Evolutionary conservation across 2,329 filamentous ascomycete species (phyloP), one percentile per base, ranked within the genome.

Genomic region (Zasmidium citrigriseum): DNA sequence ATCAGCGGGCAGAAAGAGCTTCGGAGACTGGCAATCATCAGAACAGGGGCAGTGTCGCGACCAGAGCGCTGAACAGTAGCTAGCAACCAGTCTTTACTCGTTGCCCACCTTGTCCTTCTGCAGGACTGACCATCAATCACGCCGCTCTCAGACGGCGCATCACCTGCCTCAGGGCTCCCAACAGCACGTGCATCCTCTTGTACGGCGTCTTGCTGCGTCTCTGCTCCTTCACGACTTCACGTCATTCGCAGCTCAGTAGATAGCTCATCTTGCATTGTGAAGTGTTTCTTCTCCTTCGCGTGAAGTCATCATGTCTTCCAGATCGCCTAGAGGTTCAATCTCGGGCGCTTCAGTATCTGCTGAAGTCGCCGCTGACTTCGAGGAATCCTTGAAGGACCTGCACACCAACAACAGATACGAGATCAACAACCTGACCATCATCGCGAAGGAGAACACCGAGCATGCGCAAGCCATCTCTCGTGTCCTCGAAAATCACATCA

Each of bases 381-480:
- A 89, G 74, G 90, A 91, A 72, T 95, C 93, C 55, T 82, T 99
- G 73, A 90, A 96, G 78, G 93, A 97, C 76, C 83, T 99, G 70
- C 90, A 89, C 65, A 85, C 88, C 73, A 97, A 97, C 78, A 91
- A 91, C 77, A 89, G 92, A 72, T 91, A 91, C 77, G 93, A 98
- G 78, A 99, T 99, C 76, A 93, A 90, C 82, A 98, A 96, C 78
- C 79, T 99, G 78, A 99, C 95, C 62, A 87, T 96, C 75, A 98
- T 99, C 77, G 95, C 95, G 60, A 91, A 96, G 76, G 95, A 99
- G 77, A 96, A 96, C 71, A 97, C 93, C 65, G 92, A 96, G 77
- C 90, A 97, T 80, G 95, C 95, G 34, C 86, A 96, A 75, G 91
- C 90, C 65, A 98, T 99, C 70, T 93, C 95, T 18, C 87, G 91